Percentiles rank a stretch among this genome's conserved stretches.
Evolutionary conservation across 805 yeast genomes (phyloP).

Genomic region (Schwanniomyces occidentalis): DNA sequence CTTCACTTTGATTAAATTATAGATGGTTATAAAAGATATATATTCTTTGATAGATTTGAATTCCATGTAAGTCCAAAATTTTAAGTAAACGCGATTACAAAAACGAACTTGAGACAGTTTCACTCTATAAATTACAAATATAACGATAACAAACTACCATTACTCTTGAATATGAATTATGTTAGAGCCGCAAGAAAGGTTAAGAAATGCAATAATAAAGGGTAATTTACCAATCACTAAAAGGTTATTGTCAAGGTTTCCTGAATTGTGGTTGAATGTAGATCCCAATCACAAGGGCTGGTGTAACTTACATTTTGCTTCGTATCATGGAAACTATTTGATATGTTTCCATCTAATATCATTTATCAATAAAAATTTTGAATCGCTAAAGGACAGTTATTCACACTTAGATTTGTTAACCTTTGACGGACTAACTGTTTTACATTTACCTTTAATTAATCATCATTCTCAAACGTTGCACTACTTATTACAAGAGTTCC

Average conservation of each 20-base stretch:
- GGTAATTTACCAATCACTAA: constrained; percentile 42
- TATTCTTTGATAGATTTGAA: no score
- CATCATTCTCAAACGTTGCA: constrained; percentile 43
- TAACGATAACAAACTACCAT: background rate
- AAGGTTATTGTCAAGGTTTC: constrained; percentile 37
- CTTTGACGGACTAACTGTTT: constrained; percentile 35
- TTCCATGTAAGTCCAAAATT: no score
- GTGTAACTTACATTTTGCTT: constrained; percentile 44
- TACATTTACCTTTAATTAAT: constrained; percentile 34
- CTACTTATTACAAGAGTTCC: constrained; percentile 43
- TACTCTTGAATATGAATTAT: no score
- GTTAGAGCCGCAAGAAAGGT: constrained; percentile 38
- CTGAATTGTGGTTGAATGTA: constrained; percentile 45
- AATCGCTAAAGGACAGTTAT: constrained; percentile 11
- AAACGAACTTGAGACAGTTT: background rate
- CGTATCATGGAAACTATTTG: constrained; percentile 41
- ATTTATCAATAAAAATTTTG: constrained; percentile 23
- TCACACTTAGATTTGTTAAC: constrained; percentile 33
- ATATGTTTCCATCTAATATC: constrained; percentile 43
- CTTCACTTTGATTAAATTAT: no score
- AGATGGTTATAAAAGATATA: no score
- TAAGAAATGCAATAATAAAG: constrained; percentile 38
- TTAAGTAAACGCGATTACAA: constrained; percentile 2
- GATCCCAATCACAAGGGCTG: constrained; percentile 38
- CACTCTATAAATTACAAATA: background rate